Evolutionary conservation across 805 yeast genomes (phyloP).

Genomic region (Debaryomyces maramus): DNA sequence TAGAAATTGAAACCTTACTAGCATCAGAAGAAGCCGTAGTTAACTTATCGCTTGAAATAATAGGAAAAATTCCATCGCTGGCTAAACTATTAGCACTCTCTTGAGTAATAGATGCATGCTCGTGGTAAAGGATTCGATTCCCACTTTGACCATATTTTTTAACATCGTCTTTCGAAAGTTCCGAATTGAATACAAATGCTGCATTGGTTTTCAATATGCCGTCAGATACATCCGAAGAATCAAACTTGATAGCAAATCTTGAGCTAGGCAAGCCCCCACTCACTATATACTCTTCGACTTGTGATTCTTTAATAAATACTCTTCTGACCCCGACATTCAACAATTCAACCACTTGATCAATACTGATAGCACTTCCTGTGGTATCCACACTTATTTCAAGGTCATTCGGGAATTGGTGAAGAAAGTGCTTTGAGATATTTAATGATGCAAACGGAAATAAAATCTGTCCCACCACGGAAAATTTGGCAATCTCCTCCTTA

Average conservation of each 20-base stretch:
- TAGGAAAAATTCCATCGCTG: constrained; percentile 30
- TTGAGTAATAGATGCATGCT: constrained; percentile 17
- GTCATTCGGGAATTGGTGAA: constrained; percentile 29
- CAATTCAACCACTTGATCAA: constrained; percentile 49
- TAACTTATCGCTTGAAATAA: constrained; percentile 25
- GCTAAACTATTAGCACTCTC: constrained; percentile 28
- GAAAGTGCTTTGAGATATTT: constrained; percentile 31
- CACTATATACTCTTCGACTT: constrained; percentile 29
- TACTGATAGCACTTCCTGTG: constrained; percentile 23
- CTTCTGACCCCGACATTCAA: constrained; percentile 61
- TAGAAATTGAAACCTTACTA: constrained; percentile 37
- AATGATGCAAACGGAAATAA: constrained; percentile 29
- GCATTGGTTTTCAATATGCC: constrained; percentile 16
- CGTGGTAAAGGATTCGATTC: constrained; percentile 30
- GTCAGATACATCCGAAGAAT: constrained; percentile 12
- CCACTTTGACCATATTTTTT: constrained; percentile 22
- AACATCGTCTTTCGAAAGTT: constrained; percentile 15
- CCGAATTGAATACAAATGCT: constrained; percentile 22
- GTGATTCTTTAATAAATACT: constrained; percentile 37
- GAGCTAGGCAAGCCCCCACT: constrained; percentile 52
- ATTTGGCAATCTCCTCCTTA: constrained; percentile 16
- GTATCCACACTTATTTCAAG: constrained; percentile 34
- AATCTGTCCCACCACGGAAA: constrained; percentile 35
- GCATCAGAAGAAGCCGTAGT: constrained; percentile 18
- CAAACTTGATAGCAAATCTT: constrained; percentile 39